Conservation (phyloP, 2,329 filamentous ascomycete species). For the Alternaria consortialis region DNA sequence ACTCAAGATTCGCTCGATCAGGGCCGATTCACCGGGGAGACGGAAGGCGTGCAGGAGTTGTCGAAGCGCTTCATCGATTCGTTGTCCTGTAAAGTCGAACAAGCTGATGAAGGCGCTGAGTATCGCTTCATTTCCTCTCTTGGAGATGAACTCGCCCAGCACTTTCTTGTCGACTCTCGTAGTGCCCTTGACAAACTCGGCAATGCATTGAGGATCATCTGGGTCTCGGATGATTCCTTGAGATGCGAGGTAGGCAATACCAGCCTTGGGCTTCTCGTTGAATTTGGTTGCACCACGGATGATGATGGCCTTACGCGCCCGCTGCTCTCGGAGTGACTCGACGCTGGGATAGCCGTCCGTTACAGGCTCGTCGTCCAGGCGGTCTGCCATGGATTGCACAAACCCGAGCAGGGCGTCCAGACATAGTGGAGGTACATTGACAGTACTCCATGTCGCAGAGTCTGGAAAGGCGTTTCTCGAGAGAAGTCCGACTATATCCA, state of each 20-base stretch:
- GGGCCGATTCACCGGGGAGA: slow-evolving; percentile 87
- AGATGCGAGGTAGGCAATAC: slow-evolving; percentile 83
- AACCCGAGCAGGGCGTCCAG: slow-evolving; percentile 91
- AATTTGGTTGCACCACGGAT: slow-evolving; percentile 89
- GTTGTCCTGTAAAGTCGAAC: slow-evolving; percentile 88
- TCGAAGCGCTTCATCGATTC: slow-evolving; percentile 88
- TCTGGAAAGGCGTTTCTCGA: slow-evolving; percentile 96
- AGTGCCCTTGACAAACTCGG: slow-evolving; percentile 87
- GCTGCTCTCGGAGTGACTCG: slow-evolving; percentile 71
- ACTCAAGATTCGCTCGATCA: slow-evolving; percentile 92
- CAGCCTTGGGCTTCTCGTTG: slow-evolving; percentile 92
- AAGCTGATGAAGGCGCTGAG: slow-evolving; percentile 82
- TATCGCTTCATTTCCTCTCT: slow-evolving; percentile 85
- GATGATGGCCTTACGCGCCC: slow-evolving; percentile 85
- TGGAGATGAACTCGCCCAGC: slow-evolving; percentile 91
- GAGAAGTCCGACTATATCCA: slow-evolving; percentile 92
- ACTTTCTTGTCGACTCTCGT: slow-evolving; percentile 88
- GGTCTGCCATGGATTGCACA: slow-evolving; percentile 89
- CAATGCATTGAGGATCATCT: slow-evolving; percentile 77
- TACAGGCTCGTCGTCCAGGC: slow-evolving; percentile 75
- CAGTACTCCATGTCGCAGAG: slow-evolving; percentile 98
- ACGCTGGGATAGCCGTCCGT: slow-evolving; percentile 73
- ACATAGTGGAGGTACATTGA: slow-evolving; percentile 94
- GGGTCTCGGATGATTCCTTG: slow-evolving; percentile 85
- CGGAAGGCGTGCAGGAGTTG: slow-evolving; percentile 91